Evolutionary conservation across 1,284 basidiomycete genomes (phyloP), one percentile per base, ranked within the genome.

Genomic region (Cystobasidiaceae sp.): DNA sequence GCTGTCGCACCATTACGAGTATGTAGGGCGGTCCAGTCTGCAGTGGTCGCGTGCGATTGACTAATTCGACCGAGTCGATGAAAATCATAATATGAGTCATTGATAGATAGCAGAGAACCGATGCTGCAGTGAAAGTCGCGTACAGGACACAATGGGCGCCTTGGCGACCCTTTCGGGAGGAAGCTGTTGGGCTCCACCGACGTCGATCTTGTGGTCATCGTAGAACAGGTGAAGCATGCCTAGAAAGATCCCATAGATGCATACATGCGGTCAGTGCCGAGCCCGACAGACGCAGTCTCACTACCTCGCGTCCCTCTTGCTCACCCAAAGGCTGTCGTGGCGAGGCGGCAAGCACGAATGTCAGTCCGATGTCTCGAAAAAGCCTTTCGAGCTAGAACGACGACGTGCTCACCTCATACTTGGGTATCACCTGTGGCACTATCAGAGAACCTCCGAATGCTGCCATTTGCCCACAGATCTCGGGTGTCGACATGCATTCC

Each of bases 181-280:
- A 9, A 64, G 30, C 41, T 64, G 61, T 45, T 64, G 61, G 27
- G 61, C 61, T 17, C 49, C 49, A 28, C 51, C 61, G 19, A 64
- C 52, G 30, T 64, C 61, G 51, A 64, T 48, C 30, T 49, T 46
- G n/a, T 39, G 43, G 32, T 64, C 48, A 34, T 64, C 61, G 52
- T 64, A 64, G 41, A 55, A 46, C 15, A 64, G 51, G 44, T 64
- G 61, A 1, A 64, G 52, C n/a, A 34, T 34, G 19, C 61, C 61
- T 6, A 49, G 25, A 15, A n/a, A n/a, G n/a, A n/a, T n/a, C n/a
- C n/a, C n/a, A n/a, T n/a, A n/a, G n/a, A n/a, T n/a, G n/a, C n/a
- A n/a, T n/a, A n/a, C n/a, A n/a, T n/a, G n/a, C n/a, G n/a, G n/a
- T n/a, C n/a, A n/a, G n/a, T n/a, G n/a, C n/a, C n/a, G n/a, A n/a